Evolutionary conservation across 2,329 filamentous ascomycete species (phyloP).

Genomic region (Beauveria varroae): DNA sequence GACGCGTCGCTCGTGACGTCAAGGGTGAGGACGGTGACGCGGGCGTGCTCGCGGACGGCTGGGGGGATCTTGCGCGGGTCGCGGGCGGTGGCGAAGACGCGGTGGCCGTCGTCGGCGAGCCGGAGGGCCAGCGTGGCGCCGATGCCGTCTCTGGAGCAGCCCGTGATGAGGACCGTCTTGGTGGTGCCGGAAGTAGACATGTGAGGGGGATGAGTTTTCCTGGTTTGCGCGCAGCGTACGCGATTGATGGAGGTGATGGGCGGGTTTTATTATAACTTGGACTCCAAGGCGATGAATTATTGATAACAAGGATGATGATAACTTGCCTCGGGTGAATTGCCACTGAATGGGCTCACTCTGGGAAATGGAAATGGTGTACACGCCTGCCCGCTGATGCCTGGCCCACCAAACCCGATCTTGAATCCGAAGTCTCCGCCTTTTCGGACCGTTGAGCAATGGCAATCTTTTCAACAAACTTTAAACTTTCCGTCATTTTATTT

Average conservation of each 20-base stretch:
- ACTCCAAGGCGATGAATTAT: too few species aligned
- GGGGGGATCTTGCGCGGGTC: slow-evolving; percentile 18
- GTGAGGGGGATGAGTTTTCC: too few species aligned
- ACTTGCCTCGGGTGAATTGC: too few species aligned
- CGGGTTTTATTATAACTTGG: too few species aligned
- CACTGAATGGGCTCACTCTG: too few species aligned
- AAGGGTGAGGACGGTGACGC: slow-evolving; percentile 20
- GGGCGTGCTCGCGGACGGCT: slow-evolving; percentile 16
- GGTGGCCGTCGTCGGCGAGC: slow-evolving; percentile 19
- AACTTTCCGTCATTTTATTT: too few species aligned
- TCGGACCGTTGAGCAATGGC: not conserved
- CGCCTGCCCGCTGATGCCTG: not conserved
- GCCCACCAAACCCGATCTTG: not conserved
- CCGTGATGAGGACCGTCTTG: slow-evolving; percentile 9
- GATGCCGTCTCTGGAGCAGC: slow-evolving; percentile 19
- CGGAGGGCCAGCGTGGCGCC: slow-evolving; percentile 19
- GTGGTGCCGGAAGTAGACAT: not conserved
- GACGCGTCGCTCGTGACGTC: slow-evolving; percentile 24
- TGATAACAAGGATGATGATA: not conserved
- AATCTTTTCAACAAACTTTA: too few species aligned
- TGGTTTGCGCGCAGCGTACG: too few species aligned
- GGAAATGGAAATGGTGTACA: not conserved
- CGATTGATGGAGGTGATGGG: too few species aligned
- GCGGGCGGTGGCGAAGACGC: slow-evolving; percentile 27
- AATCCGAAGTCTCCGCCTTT: not conserved